phyloP scores from a whole-genome alignment of 139 green algal species.

The Closterium sp. region DNA sequence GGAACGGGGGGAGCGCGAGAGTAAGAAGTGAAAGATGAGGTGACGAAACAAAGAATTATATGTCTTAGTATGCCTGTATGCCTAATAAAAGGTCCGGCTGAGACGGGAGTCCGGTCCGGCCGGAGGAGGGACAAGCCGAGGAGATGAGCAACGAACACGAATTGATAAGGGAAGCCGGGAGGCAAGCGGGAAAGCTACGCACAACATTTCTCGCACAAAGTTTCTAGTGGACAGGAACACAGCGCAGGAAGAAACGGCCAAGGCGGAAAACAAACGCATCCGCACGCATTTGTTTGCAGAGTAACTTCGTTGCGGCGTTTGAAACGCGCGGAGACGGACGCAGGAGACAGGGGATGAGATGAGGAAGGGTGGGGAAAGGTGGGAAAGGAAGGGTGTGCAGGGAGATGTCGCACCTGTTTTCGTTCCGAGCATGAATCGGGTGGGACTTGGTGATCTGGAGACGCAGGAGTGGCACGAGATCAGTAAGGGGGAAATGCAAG shows the following conservation, averaged over 20 bases:
- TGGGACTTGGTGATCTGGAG: slow-evolving; percentile 25
- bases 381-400: background rate
- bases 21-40: background rate
- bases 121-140: background rate
- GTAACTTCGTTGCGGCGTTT: background rate
- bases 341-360: background rate
- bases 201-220: too few relatives aligned
- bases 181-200: too few relatives aligned
- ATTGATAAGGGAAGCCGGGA: too few relatives aligned
- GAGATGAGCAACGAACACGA: too few relatives aligned
- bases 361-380: background rate
- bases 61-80: too few relatives aligned
- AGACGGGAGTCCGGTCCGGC: too few relatives aligned
- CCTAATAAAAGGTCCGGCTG: background rate
- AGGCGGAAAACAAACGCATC: background rate
- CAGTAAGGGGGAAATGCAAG: background rate
- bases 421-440: slow-evolving; percentile 25
- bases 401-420: slow-evolving; percentile 25
- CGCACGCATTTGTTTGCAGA: background rate
- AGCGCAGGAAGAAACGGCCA: background rate
- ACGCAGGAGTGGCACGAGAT: background rate
- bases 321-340: background rate
- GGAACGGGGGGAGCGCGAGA: background rate
- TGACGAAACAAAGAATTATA: too few relatives aligned
- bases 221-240: background rate